A percentile compares a stretch with the other conserved stretches of the same genome.
phyloP scores from a whole-genome alignment of 2,329 filamentous ascomycete species.

The Macrophomina phaseolina region DNA sequence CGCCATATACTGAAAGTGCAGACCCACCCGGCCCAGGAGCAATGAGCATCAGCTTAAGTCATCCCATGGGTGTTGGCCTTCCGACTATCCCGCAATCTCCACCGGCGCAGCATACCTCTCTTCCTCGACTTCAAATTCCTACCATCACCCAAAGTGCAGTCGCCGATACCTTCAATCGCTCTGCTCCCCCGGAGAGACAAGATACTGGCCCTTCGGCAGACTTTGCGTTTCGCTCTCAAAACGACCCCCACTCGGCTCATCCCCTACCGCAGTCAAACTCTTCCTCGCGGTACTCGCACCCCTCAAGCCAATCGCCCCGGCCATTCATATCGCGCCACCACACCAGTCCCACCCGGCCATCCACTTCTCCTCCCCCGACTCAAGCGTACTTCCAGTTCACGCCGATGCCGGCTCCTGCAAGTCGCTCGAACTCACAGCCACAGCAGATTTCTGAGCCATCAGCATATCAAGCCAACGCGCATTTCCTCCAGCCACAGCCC shows the following conservation, averaged over 20 bases:
- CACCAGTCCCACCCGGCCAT: conserved; percentile 21
- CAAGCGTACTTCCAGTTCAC: not conserved
- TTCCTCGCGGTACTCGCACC: conserved; percentile 10
- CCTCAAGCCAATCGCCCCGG: not conserved
- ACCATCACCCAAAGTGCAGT: not conserved
- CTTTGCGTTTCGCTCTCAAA: not conserved
- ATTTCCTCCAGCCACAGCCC: not conserved
- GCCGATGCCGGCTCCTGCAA: not conserved
- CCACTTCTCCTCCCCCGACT: conserved; percentile 11
- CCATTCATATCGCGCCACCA: conserved; percentile 4
- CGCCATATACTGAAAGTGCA: conserved; percentile 74
- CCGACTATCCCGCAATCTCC: conserved; percentile 19
- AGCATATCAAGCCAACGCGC: not conserved
- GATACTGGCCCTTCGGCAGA: not conserved
- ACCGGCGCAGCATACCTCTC: conserved; percentile 21
- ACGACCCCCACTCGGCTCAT: conserved; percentile 9
- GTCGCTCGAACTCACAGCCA: not conserved
- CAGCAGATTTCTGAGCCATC: not conserved
- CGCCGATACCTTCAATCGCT: not conserved
- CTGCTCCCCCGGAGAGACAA: conserved; percentile 9
- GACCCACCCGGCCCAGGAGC: conserved; percentile 38
- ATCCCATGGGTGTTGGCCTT: conserved; percentile 16
- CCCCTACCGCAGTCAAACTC: conserved; percentile 1
- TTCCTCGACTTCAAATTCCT: conserved; percentile 26
- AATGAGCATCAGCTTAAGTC: conserved; percentile 43